phyloP scores from a whole-genome alignment of 352 stramenopile genomes.

The Blastocystis sp. region DNA sequence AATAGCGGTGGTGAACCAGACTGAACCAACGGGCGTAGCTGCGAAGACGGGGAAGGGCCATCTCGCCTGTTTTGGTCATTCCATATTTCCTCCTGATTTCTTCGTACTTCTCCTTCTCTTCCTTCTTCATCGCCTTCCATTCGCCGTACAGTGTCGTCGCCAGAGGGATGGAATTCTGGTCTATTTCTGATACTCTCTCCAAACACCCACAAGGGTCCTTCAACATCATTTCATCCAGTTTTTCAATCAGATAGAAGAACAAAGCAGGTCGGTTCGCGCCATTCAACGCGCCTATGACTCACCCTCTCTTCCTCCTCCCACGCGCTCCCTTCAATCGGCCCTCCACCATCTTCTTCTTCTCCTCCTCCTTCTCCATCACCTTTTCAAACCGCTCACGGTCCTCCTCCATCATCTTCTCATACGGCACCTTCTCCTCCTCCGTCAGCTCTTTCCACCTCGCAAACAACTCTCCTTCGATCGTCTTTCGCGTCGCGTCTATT shows the following conservation, averaged over 20 bases:
- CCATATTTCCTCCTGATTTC: neutral
- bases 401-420: neutral
- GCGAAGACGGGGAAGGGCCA: neutral
- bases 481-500: neutral
- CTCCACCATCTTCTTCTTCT: neutral
- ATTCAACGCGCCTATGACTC: neutral
- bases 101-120: neutral
- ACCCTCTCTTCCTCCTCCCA: neutral
- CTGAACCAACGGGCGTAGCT: neutral
- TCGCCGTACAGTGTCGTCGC: neutral
- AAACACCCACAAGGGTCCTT: neutral
- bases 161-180: neutral
- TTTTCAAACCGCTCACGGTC: slow-evolving; percentile 11
- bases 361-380: slow-evolving; percentile 9
- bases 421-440: slow-evolving; percentile 2
- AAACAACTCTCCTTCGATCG: slow-evolving; percentile 18
- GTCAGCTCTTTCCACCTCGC: neutral
- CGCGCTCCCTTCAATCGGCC: neutral
- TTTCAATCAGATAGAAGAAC: slow-evolving; percentile 17
- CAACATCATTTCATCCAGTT: neutral
- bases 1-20: neutral
- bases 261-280: neutral
- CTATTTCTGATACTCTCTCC: neutral
- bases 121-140: neutral
- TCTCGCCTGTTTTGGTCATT: neutral